Base-by-base conservation (phyloP, 768 basidiomycete species). In the Calocera cornea region DNA sequence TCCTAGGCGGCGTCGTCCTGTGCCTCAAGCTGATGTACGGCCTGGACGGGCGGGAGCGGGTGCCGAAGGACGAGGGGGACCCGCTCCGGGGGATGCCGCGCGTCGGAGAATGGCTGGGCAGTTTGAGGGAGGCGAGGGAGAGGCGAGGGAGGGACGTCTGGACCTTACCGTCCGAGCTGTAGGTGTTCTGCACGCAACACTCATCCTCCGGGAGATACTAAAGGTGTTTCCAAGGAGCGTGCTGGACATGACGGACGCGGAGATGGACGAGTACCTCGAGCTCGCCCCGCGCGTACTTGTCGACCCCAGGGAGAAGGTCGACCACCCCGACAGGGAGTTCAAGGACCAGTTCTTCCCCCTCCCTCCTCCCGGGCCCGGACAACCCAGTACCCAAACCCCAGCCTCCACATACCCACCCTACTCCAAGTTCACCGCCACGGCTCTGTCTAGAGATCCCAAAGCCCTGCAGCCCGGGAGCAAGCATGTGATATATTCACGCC, bases 1-100 rank as follows among this genome's bases (percentile, higher is more conserved):
- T 91, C 27, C 74, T 84, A 49, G 84, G 83, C 1, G 79, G 79
- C 16, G 82, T 83, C 63, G 80, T 93, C 14, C 80, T 92, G 12
- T 85, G 86, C 38, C 79, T 94, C 71, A 95, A 94, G 78, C 81
- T 95, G 81, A 83, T 87, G 29, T 94, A 94, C 72, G 94, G 92
- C 0, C 73, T 94, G 33, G 92, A 94, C 74, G 90, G 86, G 33
- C 78, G 78, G 70, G 67, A 8, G 38, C 73, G 76, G 66, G 66
- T 64, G 36, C 70, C 66, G 75, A 78, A 66, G 65, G 65, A 71
- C 24, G 67, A 71, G 34, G 75, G 78, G 50, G 90, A 92, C 73
- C 83, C 85, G 60, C 85, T 83, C 19, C 82, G 83, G 68, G 83
- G 82, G 11, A 74, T 93, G 69, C 86, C 87, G 33, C 74, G 76